Evolutionary conservation across 306 rosid species (phyloP).

Genomic region (Spatholobus suberectus): DNA sequence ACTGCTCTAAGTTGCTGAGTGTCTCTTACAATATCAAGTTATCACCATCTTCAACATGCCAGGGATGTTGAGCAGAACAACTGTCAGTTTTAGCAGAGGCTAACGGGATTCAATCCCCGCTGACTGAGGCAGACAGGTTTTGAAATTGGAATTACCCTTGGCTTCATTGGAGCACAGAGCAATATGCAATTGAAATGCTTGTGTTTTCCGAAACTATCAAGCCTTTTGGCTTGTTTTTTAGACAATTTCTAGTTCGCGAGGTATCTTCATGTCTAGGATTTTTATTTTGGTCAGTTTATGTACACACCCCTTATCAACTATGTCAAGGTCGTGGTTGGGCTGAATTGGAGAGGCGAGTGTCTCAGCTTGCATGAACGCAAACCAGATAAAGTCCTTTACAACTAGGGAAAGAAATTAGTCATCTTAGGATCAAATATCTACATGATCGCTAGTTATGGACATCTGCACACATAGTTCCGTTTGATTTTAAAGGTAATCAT

Average conservation of each 20-base stretch:
- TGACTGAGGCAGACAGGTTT: constrained; percentile 56
- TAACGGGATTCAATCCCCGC: constrained; percentile 48
- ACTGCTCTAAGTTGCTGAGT: neutral
- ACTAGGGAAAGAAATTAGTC: neutral
- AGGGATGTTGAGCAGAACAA: neutral
- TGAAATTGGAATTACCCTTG: constrained; percentile 60
- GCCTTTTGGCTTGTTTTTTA: neutral
- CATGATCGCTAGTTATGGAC: neutral
- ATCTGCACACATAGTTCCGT: no score
- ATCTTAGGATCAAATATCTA: neutral
- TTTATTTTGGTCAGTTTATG: neutral
- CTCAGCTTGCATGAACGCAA: neutral
- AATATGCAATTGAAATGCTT: neutral
- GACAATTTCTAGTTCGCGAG: neutral
- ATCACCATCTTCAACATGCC: neutral
- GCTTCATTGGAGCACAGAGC: constrained; percentile 45
- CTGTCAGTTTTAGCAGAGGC: constrained; percentile 27
- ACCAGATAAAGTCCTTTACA: neutral
- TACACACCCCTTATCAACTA: neutral
- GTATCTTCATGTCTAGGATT: neutral
- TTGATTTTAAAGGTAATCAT: no score
- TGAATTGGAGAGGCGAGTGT: neutral
- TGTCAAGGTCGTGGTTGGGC: neutral
- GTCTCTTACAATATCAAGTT: neutral
- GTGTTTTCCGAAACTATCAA: neutral